Percentiles rank a stretch among this genome's conserved stretches.
phyloP scores from a whole-genome alignment of 2,329 filamentous ascomycete species.

The Aspergillus uvarum region DNA sequence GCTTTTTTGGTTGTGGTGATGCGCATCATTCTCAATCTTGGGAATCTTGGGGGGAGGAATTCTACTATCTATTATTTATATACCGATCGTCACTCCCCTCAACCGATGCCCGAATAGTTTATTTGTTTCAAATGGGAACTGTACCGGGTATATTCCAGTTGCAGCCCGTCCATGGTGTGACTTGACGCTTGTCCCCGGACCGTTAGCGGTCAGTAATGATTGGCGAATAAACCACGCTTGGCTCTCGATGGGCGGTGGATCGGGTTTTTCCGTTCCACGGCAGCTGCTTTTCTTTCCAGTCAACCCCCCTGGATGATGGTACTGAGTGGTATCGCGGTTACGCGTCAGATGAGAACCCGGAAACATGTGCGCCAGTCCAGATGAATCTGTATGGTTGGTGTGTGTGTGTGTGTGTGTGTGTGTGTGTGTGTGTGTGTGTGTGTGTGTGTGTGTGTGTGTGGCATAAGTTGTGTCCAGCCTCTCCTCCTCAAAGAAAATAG shows the following conservation, averaged over 20 bases:
- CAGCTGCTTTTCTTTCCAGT: background rate
- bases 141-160: background rate
- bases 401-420: too few species aligned
- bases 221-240: background rate
- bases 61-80: background rate
- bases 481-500: background rate
- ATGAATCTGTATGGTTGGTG: background rate
- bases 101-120: background rate
- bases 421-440: too few species aligned
- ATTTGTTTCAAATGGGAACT: background rate
- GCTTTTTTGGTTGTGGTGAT: background rate
- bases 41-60: background rate
- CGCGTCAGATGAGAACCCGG: background rate
- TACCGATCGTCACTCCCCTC: background rate
- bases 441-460: too few species aligned
- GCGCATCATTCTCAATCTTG: background rate
- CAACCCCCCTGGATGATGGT: background rate
- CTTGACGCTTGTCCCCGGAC: slow-evolving; percentile 53
- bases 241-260: background rate
- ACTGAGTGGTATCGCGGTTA: background rate
- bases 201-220: slow-evolving; percentile 3
- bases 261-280: slow-evolving; percentile 6
- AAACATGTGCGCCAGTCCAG: background rate
- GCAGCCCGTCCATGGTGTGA: slow-evolving; percentile 1
- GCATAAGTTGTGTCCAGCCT: too few species aligned